Conservation (phyloP, 305 asterid genomes). For the Petunia hybrid region DNA sequence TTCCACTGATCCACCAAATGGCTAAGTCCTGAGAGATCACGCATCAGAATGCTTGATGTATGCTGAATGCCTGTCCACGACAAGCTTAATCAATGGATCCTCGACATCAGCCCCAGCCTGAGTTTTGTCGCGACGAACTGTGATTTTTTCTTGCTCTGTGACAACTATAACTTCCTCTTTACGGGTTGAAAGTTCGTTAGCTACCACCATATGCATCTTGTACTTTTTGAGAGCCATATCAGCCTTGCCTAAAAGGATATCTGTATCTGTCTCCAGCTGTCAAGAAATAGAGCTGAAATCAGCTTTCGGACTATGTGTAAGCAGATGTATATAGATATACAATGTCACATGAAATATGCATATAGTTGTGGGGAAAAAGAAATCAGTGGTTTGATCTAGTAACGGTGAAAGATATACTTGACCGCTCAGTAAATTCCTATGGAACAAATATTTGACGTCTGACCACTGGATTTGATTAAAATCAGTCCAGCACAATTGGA, state of each 20-base stretch:
- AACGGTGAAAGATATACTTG: constrained; percentile 1
- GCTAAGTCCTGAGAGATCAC: constrained; percentile 26
- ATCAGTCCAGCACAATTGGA: neutral
- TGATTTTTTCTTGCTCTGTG: constrained; percentile 55
- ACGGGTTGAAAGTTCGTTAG: constrained; percentile 91
- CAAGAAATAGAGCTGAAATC: neutral
- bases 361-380: neutral
- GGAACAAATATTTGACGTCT: neutral
- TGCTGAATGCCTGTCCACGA: constrained; percentile 70
- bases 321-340: neutral
- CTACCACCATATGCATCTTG: constrained; percentile 84
- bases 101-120: constrained; percentile 71
- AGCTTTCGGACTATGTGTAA: neutral
- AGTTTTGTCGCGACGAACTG: constrained; percentile 66
- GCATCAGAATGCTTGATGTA: constrained; percentile 46
- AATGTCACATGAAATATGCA: neutral
- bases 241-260: constrained; percentile 87
- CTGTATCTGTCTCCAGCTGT: constrained; percentile 88
- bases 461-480: neutral
- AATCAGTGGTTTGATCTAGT: neutral
- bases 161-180: constrained; percentile 90
- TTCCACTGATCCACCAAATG: neutral
- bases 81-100: constrained; percentile 70
- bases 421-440: neutral
- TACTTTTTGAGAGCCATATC: constrained; percentile 75